Base-by-base conservation (phyloP, 768 basidiomycete genomes). In the Suillus tomentosus region DNA sequence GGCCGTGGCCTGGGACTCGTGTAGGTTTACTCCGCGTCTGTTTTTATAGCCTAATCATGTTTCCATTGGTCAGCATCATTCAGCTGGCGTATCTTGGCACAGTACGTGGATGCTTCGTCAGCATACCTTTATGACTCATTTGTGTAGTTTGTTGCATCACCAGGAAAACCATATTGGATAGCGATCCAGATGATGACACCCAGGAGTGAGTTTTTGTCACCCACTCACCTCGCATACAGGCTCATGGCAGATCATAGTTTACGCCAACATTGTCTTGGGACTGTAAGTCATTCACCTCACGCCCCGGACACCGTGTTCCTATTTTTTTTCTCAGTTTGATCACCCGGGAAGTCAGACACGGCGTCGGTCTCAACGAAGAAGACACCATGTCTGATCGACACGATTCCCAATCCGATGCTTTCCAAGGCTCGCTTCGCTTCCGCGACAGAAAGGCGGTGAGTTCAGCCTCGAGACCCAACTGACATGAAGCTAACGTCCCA, bases 221-320 rank as follows among this genome's bases (percentile, higher is more conserved):
- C 6, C 19, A 11, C 6, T 19, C 1, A 9, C 55, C 5, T 3
- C 7, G 15, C 9, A 17, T 2, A 58, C 39, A 27, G 22, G 31
- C 24, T 57, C 19, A 37, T n/a, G 19, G 9, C 5, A 27, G 3
- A 2, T 58, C 22, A n/a, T 48, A 75, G 74, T 77, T 31, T 71
- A 72, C 22, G 66, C 74, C 39, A 75, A 75, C n/a, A 68, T 66
- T 14, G 31, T 75, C 5, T 62, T 75, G 5, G 74, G 58, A 62
- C 63, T 71, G 74, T 75, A 51, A 24, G 75, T 67, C 22, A 17
- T 39, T 42, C 17, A 31, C 43, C 31, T 22, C 3, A 31, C 13
- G 1, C 2, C 27, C 45, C 1, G 1, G 34, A 5, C 7, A 27
- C 24, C 13, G 1, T 24, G 24, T 50, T 48, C 6, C 11, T 13